Evolutionary conservation across 768 basidiomycete genomes (phyloP).

Genomic region (Lactarius akahatsu): DNA sequence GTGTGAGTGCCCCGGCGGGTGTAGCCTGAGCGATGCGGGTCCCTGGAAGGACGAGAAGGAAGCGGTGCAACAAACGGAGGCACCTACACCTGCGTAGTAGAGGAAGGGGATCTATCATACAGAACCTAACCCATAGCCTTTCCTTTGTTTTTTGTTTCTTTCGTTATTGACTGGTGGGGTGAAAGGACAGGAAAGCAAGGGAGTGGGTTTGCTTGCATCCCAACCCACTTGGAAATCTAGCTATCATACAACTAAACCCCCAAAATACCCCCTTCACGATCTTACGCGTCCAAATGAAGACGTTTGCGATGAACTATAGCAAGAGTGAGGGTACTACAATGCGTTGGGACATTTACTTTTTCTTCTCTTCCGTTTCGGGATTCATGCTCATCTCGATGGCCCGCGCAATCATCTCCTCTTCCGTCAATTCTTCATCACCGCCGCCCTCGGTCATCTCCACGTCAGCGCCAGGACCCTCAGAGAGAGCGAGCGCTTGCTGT

Average conservation of each 20-base stretch:
- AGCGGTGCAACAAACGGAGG: background rate
- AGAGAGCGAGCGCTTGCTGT: slow-evolving; percentile 74
- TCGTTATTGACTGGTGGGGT: background rate
- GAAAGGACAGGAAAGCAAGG: slow-evolving; percentile 4
- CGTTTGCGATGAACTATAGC: background rate
- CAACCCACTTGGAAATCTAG: slow-evolving; percentile 11
- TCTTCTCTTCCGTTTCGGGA: slow-evolving; percentile 46
- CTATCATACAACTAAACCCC: background rate
- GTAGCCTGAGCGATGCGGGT: slow-evolving; percentile 85
- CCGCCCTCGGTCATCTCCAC: slow-evolving; percentile 45
- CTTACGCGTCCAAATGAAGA: background rate
- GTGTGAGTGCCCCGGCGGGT: slow-evolving; percentile 77
- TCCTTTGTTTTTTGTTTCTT: background rate
- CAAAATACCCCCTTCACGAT: background rate
- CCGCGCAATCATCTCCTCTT: slow-evolving; percentile 86
- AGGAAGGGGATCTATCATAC: slow-evolving; percentile 1
- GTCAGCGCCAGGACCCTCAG: slow-evolving; percentile 49
- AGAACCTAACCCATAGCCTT: slow-evolving; percentile 9
- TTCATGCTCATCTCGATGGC: slow-evolving; percentile 95
- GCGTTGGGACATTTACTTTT: slow-evolving; percentile 34
- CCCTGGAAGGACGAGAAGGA: slow-evolving; percentile 67
- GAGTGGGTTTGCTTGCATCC: slow-evolving; percentile 4
- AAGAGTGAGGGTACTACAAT: background rate
- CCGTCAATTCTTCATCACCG: slow-evolving; percentile 68
- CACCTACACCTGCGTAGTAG: slow-evolving; percentile 2